phyloP scores from a whole-genome alignment of 2,329 filamentous ascomycete genomes.

The Fusarium avenaceum region DNA sequence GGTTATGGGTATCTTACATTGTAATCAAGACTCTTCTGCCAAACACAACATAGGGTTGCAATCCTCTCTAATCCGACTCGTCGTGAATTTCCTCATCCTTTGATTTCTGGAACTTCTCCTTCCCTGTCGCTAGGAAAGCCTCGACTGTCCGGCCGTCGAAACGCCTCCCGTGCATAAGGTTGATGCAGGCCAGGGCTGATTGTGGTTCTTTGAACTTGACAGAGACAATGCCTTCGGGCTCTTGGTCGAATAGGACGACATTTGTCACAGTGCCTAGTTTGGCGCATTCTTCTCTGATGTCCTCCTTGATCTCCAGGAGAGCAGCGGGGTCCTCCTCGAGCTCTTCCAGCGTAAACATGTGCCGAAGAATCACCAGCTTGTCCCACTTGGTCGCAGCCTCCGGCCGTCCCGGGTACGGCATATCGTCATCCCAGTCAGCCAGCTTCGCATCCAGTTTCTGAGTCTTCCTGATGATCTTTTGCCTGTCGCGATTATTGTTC shows the following conservation, averaged over 20 bases:
- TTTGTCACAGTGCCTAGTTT: conserved; percentile 92
- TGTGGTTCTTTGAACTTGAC: conserved; percentile 83
- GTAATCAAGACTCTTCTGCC: conserved; percentile 28
- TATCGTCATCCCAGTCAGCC: conserved; percentile 95
- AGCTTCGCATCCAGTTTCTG: conserved; percentile 93
- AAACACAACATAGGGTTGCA: conserved; percentile 4
- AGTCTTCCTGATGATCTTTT: conserved; percentile 91
- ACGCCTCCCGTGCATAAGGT: conserved; percentile 82
- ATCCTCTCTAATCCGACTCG: conserved; percentile 50
- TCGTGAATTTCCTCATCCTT: conserved; percentile 67
- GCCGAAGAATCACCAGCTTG: conserved; percentile 87
- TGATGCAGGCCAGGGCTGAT: conserved; percentile 78
- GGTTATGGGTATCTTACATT: conserved; percentile 49
- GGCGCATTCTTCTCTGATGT: conserved; percentile 89
- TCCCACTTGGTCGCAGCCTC: conserved; percentile 72
- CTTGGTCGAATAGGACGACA: conserved; percentile 89
- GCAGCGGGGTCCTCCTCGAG: conserved; percentile 86
- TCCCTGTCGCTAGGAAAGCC: conserved; percentile 78
- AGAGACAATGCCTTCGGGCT: conserved; percentile 85
- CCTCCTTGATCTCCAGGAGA: conserved; percentile 92
- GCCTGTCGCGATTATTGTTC: conserved; percentile 77
- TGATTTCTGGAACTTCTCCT: conserved; percentile 79
- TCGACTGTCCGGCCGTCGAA: conserved; percentile 81
- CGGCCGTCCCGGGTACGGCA: conserved; percentile 64
- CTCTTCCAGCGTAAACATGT: conserved; percentile 92